Conservation (phyloP, 345 rosid species). For the Linum lewisii region DNA sequence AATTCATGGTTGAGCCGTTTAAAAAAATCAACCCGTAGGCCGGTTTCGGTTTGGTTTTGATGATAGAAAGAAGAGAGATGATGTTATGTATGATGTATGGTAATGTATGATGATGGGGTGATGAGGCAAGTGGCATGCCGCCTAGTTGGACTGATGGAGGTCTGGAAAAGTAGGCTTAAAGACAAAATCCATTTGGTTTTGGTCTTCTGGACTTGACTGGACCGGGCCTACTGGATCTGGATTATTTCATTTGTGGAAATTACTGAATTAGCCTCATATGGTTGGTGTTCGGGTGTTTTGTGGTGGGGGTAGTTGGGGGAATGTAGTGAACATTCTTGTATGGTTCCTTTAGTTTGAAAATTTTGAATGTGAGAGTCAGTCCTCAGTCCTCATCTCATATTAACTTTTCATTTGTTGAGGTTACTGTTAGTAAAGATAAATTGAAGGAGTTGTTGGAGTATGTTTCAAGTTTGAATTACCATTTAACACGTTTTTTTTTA, state of each 20-base stretch:
- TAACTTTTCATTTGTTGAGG: too few relatives aligned
- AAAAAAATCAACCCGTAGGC: too few relatives aligned
- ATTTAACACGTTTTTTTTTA: too few relatives aligned
- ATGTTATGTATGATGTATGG: constrained; percentile 8
- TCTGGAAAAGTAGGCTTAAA: constrained; percentile 18
- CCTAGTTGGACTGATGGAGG: constrained; percentile 24
- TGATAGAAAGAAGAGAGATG: constrained; percentile 1
- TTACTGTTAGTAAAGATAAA: too few relatives aligned
- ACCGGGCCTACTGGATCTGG: background rate
- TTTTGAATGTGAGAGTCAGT: too few relatives aligned
- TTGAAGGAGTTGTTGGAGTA: background rate
- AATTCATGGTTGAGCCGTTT: too few relatives aligned
- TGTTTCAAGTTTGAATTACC: background rate
- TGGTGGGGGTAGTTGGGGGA: too few relatives aligned
- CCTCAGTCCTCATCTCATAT: too few relatives aligned
- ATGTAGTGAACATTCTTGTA: too few relatives aligned
- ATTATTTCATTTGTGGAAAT: background rate
- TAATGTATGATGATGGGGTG: constrained; percentile 17
- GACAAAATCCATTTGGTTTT: background rate
- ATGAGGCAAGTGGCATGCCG: constrained; percentile 24
- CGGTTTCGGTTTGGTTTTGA: background rate
- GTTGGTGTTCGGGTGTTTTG: too few relatives aligned
- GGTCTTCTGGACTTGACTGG: constrained; percentile 14
- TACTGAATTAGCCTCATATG: constrained; percentile 2
- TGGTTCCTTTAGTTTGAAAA: too few relatives aligned